Evolutionary conservation across 1,284 basidiomycete species (phyloP).

Genomic region (Rhodotorula sp.): DNA sequence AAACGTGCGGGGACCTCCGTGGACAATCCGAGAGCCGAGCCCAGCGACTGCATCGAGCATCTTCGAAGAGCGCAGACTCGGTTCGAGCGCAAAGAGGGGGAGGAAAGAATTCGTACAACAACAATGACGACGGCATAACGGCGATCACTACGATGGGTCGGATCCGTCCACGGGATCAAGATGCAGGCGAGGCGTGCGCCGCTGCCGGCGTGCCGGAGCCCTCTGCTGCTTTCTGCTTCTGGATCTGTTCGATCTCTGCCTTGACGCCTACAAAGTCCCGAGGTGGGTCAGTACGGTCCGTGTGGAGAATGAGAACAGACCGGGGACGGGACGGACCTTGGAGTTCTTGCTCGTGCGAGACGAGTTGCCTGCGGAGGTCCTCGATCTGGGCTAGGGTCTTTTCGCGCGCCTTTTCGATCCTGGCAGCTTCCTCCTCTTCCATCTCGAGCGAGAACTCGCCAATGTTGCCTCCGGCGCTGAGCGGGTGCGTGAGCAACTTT

Average conservation of each 20-base stretch:
- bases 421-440: conserved; percentile 79
- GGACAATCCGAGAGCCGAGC: too few relatives aligned
- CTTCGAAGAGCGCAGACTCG: background rate
- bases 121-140: background rate
- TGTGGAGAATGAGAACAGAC: background rate
- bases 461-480: conserved; percentile 37
- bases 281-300: background rate
- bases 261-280: conserved; percentile 16
- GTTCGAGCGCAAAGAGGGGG: too few relatives aligned
- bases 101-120: background rate
- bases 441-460: conserved; percentile 74
- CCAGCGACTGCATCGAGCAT: background rate
- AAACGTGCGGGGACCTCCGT: too few relatives aligned
- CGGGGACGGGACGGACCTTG: conserved; percentile 12
- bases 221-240: conserved; percentile 8
- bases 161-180: background rate
- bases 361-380: conserved; percentile 45
- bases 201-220: conserved; percentile 2
- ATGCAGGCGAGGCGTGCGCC: background rate
- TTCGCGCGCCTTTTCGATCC: conserved; percentile 74
- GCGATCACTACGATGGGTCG: background rate
- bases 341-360: conserved; percentile 47
- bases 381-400: conserved; percentile 55
- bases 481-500: conserved; percentile 16
- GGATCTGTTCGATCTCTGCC: conserved; percentile 35